phyloP scores from a whole-genome alignment of 2,329 filamentous ascomycete species.

The Talaromyces sp. region DNA sequence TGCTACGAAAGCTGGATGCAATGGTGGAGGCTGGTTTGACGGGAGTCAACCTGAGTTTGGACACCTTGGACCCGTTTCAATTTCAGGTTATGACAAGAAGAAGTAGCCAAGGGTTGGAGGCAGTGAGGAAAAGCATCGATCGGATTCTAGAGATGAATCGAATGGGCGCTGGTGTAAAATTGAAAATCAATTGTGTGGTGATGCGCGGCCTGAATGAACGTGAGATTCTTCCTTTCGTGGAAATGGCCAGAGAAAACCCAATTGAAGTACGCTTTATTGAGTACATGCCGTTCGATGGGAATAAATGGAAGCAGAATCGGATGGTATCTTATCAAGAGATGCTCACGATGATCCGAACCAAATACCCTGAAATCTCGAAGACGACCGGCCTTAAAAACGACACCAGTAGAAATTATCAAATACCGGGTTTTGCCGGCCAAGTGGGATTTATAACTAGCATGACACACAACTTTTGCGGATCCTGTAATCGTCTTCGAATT shows the following conservation, averaged over 20 bases:
- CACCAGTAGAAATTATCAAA: constrained; percentile 89
- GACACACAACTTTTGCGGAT: constrained; percentile 97
- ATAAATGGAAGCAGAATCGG: constrained; percentile 89
- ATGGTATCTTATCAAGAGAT: constrained; percentile 92
- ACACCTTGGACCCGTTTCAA: constrained; percentile 89
- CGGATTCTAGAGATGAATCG: constrained; percentile 88
- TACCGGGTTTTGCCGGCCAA: constrained; percentile 80
- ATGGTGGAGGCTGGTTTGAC: constrained; percentile 94
- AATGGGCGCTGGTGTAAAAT: constrained; percentile 65
- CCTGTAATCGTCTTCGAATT: constrained; percentile 89
- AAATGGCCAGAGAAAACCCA: constrained; percentile 79
- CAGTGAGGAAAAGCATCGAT: constrained; percentile 85
- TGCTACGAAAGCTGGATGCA: constrained; percentile 83
- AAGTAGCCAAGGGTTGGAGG: constrained; percentile 82
- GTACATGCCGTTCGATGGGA: constrained; percentile 99
- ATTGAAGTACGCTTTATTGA: constrained; percentile 97
- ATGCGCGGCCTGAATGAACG: constrained; percentile 93
- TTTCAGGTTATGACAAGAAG: constrained; percentile 84
- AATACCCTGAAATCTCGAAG: constrained; percentile 68
- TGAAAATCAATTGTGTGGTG: constrained; percentile 97
- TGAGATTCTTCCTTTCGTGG: constrained; percentile 86
- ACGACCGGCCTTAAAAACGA: constrained; percentile 80
- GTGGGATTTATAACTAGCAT: constrained; percentile 98
- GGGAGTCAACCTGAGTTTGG: constrained; percentile 87
- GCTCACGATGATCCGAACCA: constrained; percentile 72